These are phyloP conservation scores for Paralagenidium karlingii DNA, from an alignment of 352 stramenopile genomes.

Conservation along the genomic window DNA sequence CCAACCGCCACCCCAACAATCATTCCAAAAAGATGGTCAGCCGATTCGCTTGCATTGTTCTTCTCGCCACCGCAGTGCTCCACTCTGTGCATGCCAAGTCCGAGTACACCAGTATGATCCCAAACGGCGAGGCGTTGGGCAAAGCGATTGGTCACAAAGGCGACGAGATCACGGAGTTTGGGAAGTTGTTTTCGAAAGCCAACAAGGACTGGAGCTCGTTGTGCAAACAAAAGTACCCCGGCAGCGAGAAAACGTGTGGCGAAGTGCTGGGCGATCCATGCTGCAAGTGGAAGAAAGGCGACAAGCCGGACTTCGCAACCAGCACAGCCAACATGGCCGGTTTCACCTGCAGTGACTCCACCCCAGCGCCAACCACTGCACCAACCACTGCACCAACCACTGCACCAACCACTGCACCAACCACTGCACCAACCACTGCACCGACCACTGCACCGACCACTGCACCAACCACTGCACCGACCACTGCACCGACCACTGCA, in stretches of 20 bases:
- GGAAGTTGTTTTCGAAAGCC: slow-evolving; percentile 1
- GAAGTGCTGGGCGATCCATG: slow-evolving; percentile 6
- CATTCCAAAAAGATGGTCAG: too few relatives aligned
- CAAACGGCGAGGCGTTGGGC: slow-evolving; percentile 4
- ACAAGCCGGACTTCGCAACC: slow-evolving; percentile 4
- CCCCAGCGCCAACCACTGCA: too few relatives aligned
- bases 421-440: too few relatives aligned
- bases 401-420: neutral
- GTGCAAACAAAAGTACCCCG: slow-evolving; percentile 7
- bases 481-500: too few relatives aligned
- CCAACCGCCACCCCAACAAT: too few relatives aligned
- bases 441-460: slow-evolving; percentile 5
- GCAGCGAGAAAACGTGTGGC: slow-evolving; percentile 1
- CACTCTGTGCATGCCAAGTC: too few relatives aligned
- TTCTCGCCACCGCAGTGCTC: too few relatives aligned
- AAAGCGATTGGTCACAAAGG: slow-evolving; percentile 4
- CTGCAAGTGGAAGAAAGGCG: slow-evolving; percentile 6
- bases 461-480: too few relatives aligned
- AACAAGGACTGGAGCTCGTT: slow-evolving; percentile 4
- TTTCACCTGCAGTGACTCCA: slow-evolving; percentile 2
- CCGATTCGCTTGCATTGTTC: too few relatives aligned
- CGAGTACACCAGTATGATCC: slow-evolving; percentile 1
- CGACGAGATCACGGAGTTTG: slow-evolving; percentile 4
- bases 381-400: neutral
- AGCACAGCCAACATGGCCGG: neutral